Percentiles rank a stretch among this genome's conserved stretches.
Conservation (phyloP, 371 early-diverging fungal genomes). For the Saksenaea vasiformis region DNA sequence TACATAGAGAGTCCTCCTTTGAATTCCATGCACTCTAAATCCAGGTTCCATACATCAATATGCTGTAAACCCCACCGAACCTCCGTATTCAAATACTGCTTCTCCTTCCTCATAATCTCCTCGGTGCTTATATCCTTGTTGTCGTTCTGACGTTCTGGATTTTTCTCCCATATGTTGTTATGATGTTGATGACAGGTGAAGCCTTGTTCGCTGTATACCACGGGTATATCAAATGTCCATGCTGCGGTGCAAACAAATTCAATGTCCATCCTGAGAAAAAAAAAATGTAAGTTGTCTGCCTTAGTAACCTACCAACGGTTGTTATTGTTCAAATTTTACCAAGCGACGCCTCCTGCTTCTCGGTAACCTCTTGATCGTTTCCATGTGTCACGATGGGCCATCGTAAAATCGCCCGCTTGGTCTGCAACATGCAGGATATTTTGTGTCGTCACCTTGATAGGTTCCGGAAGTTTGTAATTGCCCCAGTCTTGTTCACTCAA, state of each 20-base stretch:
- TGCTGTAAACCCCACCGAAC: conserved; percentile 42
- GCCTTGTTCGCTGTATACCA: conserved; percentile 33
- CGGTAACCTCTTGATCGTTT: conserved; percentile 36
- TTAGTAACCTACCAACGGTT: not conserved
- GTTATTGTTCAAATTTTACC: conserved; percentile 24
- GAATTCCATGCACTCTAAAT: conserved; percentile 42
- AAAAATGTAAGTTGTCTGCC: not conserved
- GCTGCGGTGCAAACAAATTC: conserved; percentile 45
- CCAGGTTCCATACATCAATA: conserved; percentile 41
- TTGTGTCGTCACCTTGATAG: conserved; percentile 26
- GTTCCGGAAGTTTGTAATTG: conserved; percentile 29
- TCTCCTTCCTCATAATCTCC: conserved; percentile 28
- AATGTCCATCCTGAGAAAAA: conserved; percentile 34
- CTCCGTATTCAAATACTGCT: conserved; percentile 30
- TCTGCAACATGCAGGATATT: conserved; percentile 33
- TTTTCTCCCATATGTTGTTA: conserved; percentile 40
- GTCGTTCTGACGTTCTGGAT: conserved; percentile 28
- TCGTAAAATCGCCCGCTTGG: conserved; percentile 49
- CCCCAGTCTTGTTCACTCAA: conserved; percentile 42
- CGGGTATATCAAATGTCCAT: conserved; percentile 34
- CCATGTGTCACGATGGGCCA: conserved; percentile 53
- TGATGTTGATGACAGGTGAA: conserved; percentile 51
- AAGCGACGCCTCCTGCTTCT: conserved; percentile 48
- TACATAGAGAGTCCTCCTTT: conserved; percentile 39
- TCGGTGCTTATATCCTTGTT: conserved; percentile 25